phyloP scores from a whole-genome alignment of 1,284 basidiomycete species.

The Bondarzewia mesenterica region DNA sequence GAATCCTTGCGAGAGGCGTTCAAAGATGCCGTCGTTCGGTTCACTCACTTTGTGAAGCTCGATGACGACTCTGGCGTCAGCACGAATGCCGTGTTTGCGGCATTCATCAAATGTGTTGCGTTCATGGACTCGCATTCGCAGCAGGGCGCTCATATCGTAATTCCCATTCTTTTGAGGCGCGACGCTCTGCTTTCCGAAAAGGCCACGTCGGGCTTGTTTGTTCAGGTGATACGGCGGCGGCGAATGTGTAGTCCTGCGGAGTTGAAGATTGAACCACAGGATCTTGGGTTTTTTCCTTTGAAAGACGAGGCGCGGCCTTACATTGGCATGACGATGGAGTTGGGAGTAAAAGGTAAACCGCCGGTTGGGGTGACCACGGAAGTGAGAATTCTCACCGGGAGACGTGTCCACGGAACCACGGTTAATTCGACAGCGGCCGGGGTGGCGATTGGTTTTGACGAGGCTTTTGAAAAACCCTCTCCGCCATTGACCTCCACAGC shows the following conservation, averaged over 20 bases:
- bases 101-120: neutral
- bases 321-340: no score
- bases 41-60: conserved; percentile 16
- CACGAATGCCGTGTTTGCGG: conserved; percentile 2
- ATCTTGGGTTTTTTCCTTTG: no score
- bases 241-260: neutral
- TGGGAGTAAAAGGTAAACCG: no score
- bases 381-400: no score
- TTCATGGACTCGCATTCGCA: neutral
- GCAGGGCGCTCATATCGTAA: neutral
- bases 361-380: no score
- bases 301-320: no score
- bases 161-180: neutral
- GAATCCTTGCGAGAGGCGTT: conserved; percentile 11
- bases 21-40: conserved; percentile 13
- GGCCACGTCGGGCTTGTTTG: neutral
- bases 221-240: neutral
- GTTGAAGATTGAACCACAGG: neutral
- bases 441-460: no score
- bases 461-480: no score
- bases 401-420: no score
- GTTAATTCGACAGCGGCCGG: no score
- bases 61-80: conserved; percentile 11
- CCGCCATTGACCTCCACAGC: neutral
- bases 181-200: neutral